Evolutionary conservation across 2,329 filamentous ascomycete genomes (phyloP).

Genomic region (Passalora sequoiae): DNA sequence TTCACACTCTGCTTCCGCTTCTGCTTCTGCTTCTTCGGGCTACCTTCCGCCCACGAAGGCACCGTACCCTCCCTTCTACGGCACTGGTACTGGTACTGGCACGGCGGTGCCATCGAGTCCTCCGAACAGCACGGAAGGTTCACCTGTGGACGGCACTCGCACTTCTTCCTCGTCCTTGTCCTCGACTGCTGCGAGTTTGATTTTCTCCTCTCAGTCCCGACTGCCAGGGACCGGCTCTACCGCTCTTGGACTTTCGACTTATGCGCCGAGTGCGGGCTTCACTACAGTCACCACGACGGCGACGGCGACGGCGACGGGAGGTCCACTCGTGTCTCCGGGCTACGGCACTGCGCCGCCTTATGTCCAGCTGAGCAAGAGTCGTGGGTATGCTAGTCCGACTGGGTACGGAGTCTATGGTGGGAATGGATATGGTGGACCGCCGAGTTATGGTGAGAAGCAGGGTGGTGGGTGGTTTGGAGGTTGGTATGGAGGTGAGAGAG

Average conservation of each 20-base stretch:
- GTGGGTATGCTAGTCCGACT: not conserved
- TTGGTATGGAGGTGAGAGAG: not conserved
- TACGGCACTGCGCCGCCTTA: not conserved
- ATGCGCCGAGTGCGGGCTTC: not conserved
- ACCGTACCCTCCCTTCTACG: not conserved
- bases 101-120: too few species aligned
- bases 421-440: constrained; percentile 1
- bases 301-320: not conserved
- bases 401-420: constrained; percentile 2
- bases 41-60: not conserved
- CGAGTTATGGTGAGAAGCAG: not conserved
- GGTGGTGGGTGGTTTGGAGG: constrained; percentile 2
- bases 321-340: not conserved
- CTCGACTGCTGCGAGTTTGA: not conserved
- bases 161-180: not conserved
- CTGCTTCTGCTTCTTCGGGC: not conserved
- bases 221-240: not conserved
- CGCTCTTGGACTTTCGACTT: not conserved
- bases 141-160: too few species aligned
- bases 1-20: too few species aligned
- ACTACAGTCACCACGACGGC: constrained; percentile 3
- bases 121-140: constrained; percentile 3
- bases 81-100: too few species aligned
- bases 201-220: not conserved
- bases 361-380: not conserved